Percentiles rank a stretch among this genome's conserved stretches.
phyloP scores from a whole-genome alignment of 2,329 filamentous ascomycete genomes.

The Intubia oerlemansii region DNA sequence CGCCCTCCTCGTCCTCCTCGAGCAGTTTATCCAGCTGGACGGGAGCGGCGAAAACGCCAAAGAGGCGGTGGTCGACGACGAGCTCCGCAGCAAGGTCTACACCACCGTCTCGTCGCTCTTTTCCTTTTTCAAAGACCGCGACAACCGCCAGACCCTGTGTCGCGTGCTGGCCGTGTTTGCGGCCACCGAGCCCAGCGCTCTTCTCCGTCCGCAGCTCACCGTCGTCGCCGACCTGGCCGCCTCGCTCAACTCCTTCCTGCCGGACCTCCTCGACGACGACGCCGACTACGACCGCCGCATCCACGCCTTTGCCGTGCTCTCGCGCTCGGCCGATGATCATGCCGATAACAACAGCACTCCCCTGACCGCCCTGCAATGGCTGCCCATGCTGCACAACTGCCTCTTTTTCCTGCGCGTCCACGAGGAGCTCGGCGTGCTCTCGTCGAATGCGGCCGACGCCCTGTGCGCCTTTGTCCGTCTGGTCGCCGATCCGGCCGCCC shows the following conservation, averaged over 20 bases:
- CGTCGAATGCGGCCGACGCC: slow-evolving; percentile 58
- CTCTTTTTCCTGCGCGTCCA: slow-evolving; percentile 70
- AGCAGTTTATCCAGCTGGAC: slow-evolving; percentile 55
- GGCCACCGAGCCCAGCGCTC: slow-evolving; percentile 18
- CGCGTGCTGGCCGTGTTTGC: slow-evolving; percentile 53
- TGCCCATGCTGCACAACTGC: slow-evolving; percentile 72
- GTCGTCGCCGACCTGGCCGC: slow-evolving; percentile 50
- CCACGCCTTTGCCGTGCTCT: slow-evolving; percentile 53
- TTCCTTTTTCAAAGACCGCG: slow-evolving; percentile 69
- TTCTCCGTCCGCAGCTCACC: slow-evolving; percentile 16
- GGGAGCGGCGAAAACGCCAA: slow-evolving; percentile 22
- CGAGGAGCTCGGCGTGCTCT: slow-evolving; percentile 71
- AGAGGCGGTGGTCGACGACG: slow-evolving; percentile 9
- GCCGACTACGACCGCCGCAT: slow-evolving; percentile 74
- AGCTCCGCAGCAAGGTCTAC: slow-evolving; percentile 45
- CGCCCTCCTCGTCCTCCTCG: slow-evolving; percentile 56
- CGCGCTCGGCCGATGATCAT: slow-evolving; percentile 37
- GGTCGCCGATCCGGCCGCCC: slow-evolving; percentile 21
- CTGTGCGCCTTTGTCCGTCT: slow-evolving; percentile 59
- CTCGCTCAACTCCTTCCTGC: slow-evolving; percentile 61
- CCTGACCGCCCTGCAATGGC: slow-evolving; percentile 58
- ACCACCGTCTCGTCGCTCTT: slow-evolving; percentile 62
- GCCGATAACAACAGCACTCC: slow-evolving; percentile 13
- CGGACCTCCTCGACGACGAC: slow-evolving; percentile 58
- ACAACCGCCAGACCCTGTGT: slow-evolving; percentile 54